Evolutionary conservation across 2,329 filamentous ascomycete species (phyloP), one percentile per base, ranked within the genome.

Genomic region (Dothideomycetes sp.): DNA sequence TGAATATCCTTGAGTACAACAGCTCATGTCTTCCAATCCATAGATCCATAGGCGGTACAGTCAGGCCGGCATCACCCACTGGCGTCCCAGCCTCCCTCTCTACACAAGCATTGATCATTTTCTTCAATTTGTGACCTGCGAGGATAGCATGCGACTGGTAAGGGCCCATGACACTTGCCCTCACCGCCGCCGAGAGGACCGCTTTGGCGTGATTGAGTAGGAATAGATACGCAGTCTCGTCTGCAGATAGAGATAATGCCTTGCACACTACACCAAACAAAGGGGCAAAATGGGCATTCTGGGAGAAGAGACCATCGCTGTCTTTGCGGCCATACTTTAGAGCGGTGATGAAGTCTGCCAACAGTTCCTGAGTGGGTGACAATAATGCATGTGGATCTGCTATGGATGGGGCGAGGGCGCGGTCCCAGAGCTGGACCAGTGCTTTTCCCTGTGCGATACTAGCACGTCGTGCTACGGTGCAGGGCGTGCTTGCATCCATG

Each of bases 11-110:
- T 43, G 83, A 88, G 59, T 91, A 91, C 47, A 91, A 58, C 55
- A 85, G 65, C 68, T 91, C 84, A 58, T 91, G 84, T 54, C 84
- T 71, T 3, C 84, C 84, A 53, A 87, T 70, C 84, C 84, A 91
- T 22, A 91, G 57, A 63, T 91, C 84, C 73, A 89, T 78, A 2
- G 79, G 72, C 1, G 84, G 84, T 45, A 86, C 78, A 40, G 68
- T 77, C 64, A 89, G 82, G 4, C 80, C 82, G 3, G 84, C 83
- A 46, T 79, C 72, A 42, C 82, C 77, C 0, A 80, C 65, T 30
- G 15, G 42, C 42, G 66, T 74, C 11, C 66, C 49, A 74, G 74
- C 79, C 51, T 80, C 77, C 42, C 72, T 61, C 37, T 70, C 65
- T 7, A 88, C 68, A 42, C 77, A 69, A 2, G 59, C 64, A 17